phyloP scores from a whole-genome alignment of 2,329 filamentous ascomycete genomes.

The Cladophialophora yegresii region DNA sequence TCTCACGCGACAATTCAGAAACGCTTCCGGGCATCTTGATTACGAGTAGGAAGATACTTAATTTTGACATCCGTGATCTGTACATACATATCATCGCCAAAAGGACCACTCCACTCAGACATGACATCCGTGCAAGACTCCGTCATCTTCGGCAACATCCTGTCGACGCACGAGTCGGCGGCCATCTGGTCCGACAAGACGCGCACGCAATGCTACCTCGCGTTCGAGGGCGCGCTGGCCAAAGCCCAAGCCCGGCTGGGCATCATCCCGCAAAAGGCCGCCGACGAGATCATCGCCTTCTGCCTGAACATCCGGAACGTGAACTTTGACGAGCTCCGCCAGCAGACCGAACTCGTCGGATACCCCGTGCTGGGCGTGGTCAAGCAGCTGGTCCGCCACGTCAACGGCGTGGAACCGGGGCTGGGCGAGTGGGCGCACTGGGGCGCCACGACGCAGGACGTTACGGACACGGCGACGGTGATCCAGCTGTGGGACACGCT shows the following conservation, averaged over 20 bases:
- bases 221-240: constrained; percentile 34
- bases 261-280: constrained; percentile 34
- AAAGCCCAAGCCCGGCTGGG: constrained; percentile 34
- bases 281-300: constrained; percentile 32
- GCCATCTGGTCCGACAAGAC: constrained; percentile 36
- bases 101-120: not conserved
- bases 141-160: constrained; percentile 35
- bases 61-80: not conserved
- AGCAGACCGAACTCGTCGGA: constrained; percentile 34
- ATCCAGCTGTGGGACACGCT: constrained; percentile 36
- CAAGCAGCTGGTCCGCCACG: constrained; percentile 33
- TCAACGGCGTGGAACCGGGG: constrained; percentile 30
- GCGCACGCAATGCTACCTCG: constrained; percentile 34
- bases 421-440: constrained; percentile 35
- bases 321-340: constrained; percentile 30
- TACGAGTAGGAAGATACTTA: too few relatives aligned
- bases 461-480: constrained; percentile 35
- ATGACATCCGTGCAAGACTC: constrained; percentile 37
- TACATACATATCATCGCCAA: not conserved
- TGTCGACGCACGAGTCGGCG: constrained; percentile 33
- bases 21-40: not conserved
- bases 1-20: not conserved
- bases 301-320: constrained; percentile 33
- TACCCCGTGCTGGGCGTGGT: constrained; percentile 36
- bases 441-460: constrained; percentile 37